These are phyloP conservation scores for Lasiodiplodia citricola DNA, from an alignment of 2,329 filamentous ascomycete species.

Conservation along the genomic window DNA sequence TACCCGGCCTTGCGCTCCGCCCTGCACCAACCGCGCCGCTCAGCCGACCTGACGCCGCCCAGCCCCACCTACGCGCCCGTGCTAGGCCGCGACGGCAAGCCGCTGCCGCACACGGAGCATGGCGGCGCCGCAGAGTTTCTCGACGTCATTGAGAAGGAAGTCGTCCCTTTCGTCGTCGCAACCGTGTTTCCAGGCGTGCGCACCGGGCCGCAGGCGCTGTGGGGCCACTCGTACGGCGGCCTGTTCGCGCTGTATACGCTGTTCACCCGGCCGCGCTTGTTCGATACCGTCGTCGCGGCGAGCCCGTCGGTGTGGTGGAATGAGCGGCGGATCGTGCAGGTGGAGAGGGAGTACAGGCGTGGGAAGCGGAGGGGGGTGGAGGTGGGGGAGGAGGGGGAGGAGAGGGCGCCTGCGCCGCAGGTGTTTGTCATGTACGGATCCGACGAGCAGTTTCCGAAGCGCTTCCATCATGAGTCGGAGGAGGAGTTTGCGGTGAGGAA, in stretches of 20 bases:
- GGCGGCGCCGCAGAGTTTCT: neutral
- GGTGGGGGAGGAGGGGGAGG: too few relatives aligned
- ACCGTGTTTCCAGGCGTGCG: neutral
- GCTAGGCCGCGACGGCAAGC: neutral
- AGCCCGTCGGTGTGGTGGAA: slow-evolving; percentile 59
- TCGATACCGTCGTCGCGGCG: slow-evolving; percentile 52
- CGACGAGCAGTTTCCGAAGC: neutral
- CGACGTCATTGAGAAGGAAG: neutral
- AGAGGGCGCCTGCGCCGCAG: too few relatives aligned
- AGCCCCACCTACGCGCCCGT: neutral
- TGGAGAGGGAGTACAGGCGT: neutral
- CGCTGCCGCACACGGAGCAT: neutral
- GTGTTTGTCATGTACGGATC: neutral
- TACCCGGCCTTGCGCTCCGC: neutral
- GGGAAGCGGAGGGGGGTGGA: too few relatives aligned
- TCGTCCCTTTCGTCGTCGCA: neutral
- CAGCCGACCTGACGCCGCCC: neutral
- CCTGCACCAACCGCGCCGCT: neutral
- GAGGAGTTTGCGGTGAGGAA: neutral
- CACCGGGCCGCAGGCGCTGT: slow-evolving; percentile 46
- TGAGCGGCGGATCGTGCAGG: slow-evolving; percentile 45
- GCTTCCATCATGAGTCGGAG: neutral
- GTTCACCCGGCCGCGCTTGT: slow-evolving; percentile 48
- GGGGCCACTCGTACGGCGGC: slow-evolving; percentile 58
- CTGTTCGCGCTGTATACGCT: slow-evolving; percentile 55